A percentile compares a stretch with the other conserved stretches of the same genome.
These are phyloP conservation scores for Alternaria infectoria DNA, from an alignment of 2,329 filamentous ascomycete genomes.

Conservation along the genomic window DNA sequence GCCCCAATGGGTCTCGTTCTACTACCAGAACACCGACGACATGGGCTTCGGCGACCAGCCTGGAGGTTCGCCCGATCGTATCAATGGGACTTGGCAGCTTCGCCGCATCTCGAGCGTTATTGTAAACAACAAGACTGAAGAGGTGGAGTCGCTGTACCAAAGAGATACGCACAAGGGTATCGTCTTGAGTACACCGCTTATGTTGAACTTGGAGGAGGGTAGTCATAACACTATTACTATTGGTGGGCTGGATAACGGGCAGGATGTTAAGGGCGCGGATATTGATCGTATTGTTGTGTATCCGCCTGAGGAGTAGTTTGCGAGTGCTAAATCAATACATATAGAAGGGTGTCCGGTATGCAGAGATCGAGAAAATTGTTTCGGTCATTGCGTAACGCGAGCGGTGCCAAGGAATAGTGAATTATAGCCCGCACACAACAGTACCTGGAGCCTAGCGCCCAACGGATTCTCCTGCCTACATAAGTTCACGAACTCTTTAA, in stretches of 20 bases:
- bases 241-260: conserved; percentile 63
- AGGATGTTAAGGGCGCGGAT: conserved; percentile 64
- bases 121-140: conserved; percentile 60
- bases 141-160: conserved; percentile 60
- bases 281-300: conserved; percentile 67
- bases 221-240: conserved; percentile 65
- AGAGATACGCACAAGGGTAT: conserved; percentile 66
- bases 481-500: background rate
- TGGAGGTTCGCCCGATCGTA: conserved; percentile 64
- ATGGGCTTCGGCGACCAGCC: conserved; percentile 65
- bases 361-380: background rate
- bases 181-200: conserved; percentile 63
- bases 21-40: conserved; percentile 66
- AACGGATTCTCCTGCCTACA: background rate
- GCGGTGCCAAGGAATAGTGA: background rate
- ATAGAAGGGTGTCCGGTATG: background rate
- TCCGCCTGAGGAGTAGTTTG: conserved; percentile 55
- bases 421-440: background rate
- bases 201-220: conserved; percentile 61
- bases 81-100: conserved; percentile 65
- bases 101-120: conserved; percentile 66
- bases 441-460: background rate
- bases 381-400: background rate
- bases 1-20: conserved; percentile 64
- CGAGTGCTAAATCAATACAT: background rate